A percentile compares a stretch with the other conserved stretches of the same genome.
Conservation (phyloP, 1,284 basidiomycete species). For the Psilocybe mexicana region DNA sequence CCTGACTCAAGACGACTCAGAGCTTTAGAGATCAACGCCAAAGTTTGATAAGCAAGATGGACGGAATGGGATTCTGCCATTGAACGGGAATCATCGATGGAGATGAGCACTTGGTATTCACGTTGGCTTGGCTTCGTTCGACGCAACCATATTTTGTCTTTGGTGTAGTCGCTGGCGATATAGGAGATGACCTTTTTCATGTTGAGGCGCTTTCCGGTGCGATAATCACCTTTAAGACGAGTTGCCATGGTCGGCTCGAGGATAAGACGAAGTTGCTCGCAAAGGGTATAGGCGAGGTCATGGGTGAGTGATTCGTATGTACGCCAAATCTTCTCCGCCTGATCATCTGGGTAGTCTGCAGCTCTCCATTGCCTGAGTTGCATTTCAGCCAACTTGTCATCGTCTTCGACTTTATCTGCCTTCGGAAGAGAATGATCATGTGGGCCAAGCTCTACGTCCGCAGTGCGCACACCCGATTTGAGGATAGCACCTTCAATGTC, state of each 20-base stretch:
- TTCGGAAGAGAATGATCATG: conserved; percentile 28
- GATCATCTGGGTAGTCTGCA: conserved; percentile 54
- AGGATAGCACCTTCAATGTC: conserved; percentile 51
- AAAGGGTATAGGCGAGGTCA: conserved; percentile 88
- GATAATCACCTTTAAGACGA: conserved; percentile 94
- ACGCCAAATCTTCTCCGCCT: conserved; percentile 84
- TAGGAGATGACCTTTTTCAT: conserved; percentile 99
- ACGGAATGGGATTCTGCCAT: conserved; percentile 96
- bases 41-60: conserved; percentile 93
- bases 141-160: conserved; percentile 99
- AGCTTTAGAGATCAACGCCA: conserved; percentile 91
- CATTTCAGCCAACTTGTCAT: conserved; percentile 54
- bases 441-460: conserved; percentile 24
- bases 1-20: conserved; percentile 93
- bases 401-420: conserved; percentile 40
- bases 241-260: conserved; percentile 95
- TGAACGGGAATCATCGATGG: conserved; percentile 94
- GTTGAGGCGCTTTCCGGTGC: conserved; percentile 96
- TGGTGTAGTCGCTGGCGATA: conserved; percentile 98
- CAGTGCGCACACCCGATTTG: conserved; percentile 27
- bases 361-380: conserved; percentile 67
- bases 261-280: conserved; percentile 96
- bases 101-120: conserved; percentile 95
- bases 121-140: conserved; percentile 92
- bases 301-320: conserved; percentile 89